Percentiles rank a stretch among this genome's conserved stretches.
Evolutionary conservation across 768 basidiomycete species (phyloP).

Genomic region (Tylopilus intermedius): DNA sequence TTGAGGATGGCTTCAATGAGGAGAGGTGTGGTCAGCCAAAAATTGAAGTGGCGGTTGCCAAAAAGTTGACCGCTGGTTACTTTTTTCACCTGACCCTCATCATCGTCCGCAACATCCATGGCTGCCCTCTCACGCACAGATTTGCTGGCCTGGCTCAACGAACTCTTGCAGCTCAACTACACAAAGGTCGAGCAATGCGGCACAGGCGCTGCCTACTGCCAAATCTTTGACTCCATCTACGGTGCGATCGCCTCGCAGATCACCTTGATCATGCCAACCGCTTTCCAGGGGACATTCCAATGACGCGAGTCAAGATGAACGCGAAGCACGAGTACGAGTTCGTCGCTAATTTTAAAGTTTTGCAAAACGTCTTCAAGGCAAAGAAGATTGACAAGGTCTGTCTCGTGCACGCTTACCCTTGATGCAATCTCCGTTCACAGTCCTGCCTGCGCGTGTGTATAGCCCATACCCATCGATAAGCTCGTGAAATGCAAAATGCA

Average conservation of each 20-base stretch:
- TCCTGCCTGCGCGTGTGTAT: not conserved
- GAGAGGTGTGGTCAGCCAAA: not conserved
- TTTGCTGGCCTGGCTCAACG: conserved; percentile 89
- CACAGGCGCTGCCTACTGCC: conserved; percentile 89
- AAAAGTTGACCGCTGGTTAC: not conserved
- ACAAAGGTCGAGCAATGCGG: conserved; percentile 92
- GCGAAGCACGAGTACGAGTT: conserved; percentile 97
- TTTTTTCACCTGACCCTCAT: not conserved
- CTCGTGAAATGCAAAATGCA: conserved; percentile 99
- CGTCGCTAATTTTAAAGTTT: conserved; percentile 89
- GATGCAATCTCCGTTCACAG: not conserved
- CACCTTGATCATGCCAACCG: conserved; percentile 8
- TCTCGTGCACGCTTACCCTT: conserved; percentile 25
- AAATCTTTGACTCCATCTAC: conserved; percentile 92
- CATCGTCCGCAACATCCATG: conserved; percentile 35
- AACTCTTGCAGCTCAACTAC: conserved; percentile 85
- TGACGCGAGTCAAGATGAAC: conserved; percentile 91
- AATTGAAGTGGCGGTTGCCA: not conserved
- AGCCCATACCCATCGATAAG: conserved; percentile 95
- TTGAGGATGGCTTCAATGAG: not conserved
- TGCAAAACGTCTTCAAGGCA: conserved; percentile 87
- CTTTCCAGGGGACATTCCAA: conserved; percentile 75
- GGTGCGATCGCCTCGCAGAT: conserved; percentile 41
- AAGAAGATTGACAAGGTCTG: conserved; percentile 89
- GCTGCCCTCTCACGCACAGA: conserved; percentile 74